phyloP scores from a whole-genome alignment of 306 rosid species.

The Lathyrus tuberosus region DNA sequence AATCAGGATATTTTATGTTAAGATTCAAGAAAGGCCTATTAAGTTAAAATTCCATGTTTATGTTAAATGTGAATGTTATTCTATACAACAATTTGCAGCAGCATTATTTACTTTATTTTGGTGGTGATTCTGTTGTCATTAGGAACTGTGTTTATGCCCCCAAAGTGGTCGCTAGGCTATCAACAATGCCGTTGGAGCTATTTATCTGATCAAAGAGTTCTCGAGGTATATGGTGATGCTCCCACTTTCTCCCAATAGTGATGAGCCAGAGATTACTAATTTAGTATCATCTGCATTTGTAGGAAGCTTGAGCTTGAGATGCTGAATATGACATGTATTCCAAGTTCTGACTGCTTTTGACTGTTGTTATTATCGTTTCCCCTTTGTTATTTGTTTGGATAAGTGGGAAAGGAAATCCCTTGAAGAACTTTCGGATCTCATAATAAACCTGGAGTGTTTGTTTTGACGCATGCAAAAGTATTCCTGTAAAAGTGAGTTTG shows the following conservation, averaged over 20 bases:
- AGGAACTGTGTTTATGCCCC: conserved; percentile 91
- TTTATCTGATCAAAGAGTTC: conserved; percentile 69
- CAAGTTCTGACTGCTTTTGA: conserved; percentile 14
- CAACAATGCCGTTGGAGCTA: conserved; percentile 96
- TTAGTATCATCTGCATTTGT: conserved; percentile 13
- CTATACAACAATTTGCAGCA: conserved; percentile 12
- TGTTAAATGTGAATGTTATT: conserved; percentile 22
- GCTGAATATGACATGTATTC: conserved; percentile 34
- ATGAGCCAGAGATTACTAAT: conserved; percentile 28
- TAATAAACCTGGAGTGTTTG: not conserved
- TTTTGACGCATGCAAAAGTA: not conserved
- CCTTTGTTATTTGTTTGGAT: conserved; percentile 5
- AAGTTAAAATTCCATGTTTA: conserved; percentile 23
- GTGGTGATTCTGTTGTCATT: conserved; percentile 19
- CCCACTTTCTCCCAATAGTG: conserved; percentile 5
- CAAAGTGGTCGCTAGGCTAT: conserved; percentile 94
- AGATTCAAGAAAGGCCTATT: conserved; percentile 14
- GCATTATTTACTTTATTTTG: conserved; percentile 28
- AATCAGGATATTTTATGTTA: conserved; percentile 7
- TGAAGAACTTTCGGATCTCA: conserved; percentile 17
- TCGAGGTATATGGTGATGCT: conserved; percentile 57
- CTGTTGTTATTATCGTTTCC: not conserved
- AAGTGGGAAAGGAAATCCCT: conserved; percentile 4
- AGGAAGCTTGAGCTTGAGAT: conserved; percentile 14
- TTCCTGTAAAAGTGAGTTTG: not conserved